phyloP scores from a whole-genome alignment of 2,329 filamentous ascomycete species.

The Phoma sp. region DNA sequence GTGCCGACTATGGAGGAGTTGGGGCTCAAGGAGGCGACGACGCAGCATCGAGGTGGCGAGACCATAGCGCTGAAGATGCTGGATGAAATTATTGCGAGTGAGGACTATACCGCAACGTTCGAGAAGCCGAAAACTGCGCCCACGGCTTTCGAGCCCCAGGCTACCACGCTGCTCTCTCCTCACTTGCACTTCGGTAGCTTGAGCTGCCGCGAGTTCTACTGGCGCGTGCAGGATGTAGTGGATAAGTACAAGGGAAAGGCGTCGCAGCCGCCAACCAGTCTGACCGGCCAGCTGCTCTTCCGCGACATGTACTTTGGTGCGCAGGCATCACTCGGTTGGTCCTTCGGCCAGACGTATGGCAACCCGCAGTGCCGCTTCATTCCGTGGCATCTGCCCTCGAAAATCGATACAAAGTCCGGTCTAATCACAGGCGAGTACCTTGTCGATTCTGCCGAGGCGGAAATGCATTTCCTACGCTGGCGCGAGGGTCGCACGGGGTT shows the following conservation, averaged over 20 bases:
- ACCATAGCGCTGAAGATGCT: constrained; percentile 65
- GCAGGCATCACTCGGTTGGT: constrained; percentile 69
- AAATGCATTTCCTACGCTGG: constrained; percentile 72
- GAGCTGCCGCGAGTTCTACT: constrained; percentile 74
- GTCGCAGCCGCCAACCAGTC: constrained; percentile 66
- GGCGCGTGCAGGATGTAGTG: constrained; percentile 69
- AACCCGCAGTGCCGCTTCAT: constrained; percentile 75
- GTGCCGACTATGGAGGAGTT: constrained; percentile 75
- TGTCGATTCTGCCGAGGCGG: constrained; percentile 67
- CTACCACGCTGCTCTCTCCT: constrained; percentile 75
- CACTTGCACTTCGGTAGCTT: constrained; percentile 75
- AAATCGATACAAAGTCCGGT: constrained; percentile 52
- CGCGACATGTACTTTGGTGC: constrained; percentile 85
- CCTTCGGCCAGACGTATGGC: constrained; percentile 68
- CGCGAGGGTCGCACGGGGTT: constrained; percentile 73
- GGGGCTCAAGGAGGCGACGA: constrained; percentile 65
- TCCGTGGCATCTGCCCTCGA: constrained; percentile 76
- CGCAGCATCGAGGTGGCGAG: constrained; percentile 74
- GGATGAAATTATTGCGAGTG: constrained; percentile 64
- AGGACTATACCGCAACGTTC: constrained; percentile 74
- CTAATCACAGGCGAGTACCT: constrained; percentile 66
- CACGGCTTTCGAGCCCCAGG: constrained; percentile 73
- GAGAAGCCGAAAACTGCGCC: constrained; percentile 78
- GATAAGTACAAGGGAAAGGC: constrained; percentile 62
- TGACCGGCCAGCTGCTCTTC: constrained; percentile 76